phyloP scores from a whole-genome alignment of 108 stramenopile genomes.

The Cyclotella kingstonii region DNA sequence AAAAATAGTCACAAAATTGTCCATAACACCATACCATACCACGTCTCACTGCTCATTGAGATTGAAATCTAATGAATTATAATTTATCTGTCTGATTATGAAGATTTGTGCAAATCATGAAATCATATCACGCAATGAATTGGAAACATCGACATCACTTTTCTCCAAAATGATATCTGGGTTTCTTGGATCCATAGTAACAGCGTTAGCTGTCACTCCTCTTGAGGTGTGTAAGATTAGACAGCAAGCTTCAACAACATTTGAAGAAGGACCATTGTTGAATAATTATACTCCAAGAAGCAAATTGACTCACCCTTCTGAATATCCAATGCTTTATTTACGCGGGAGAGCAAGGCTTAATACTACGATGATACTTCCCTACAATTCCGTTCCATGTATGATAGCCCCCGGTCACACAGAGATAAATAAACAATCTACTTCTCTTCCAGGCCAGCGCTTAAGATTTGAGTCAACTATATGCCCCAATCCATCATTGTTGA shows the following conservation, averaged over 20 bases:
- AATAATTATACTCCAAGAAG: background rate
- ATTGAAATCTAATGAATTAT: too few relatives aligned
- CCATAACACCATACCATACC: too few relatives aligned
- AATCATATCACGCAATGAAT: too few relatives aligned
- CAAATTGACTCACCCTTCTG: background rate
- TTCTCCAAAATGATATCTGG: conserved; percentile 52
- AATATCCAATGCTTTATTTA: conserved; percentile 2
- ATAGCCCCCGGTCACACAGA: conserved; percentile 15
- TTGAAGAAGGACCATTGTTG: background rate
- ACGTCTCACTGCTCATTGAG: too few relatives aligned
- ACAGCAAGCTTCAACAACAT: conserved; percentile 43
- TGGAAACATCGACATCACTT: conserved; percentile 20
- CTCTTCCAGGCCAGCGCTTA: conserved; percentile 8
- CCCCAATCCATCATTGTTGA: background rate
- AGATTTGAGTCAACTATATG: conserved; percentile 19
- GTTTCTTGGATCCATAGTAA: conserved; percentile 61
- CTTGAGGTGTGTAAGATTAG: conserved; percentile 80
- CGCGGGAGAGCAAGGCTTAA: background rate
- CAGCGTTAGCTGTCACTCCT: conserved; percentile 61
- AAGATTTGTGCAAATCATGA: too few relatives aligned
- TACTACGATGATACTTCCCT: background rate
- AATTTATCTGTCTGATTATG: too few relatives aligned
- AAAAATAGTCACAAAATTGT: too few relatives aligned
- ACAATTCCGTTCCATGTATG: background rate
- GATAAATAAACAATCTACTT: background rate